Evolutionary conservation across 345 rosid genomes (phyloP).

Genomic region (Ceriops decandra): DNA sequence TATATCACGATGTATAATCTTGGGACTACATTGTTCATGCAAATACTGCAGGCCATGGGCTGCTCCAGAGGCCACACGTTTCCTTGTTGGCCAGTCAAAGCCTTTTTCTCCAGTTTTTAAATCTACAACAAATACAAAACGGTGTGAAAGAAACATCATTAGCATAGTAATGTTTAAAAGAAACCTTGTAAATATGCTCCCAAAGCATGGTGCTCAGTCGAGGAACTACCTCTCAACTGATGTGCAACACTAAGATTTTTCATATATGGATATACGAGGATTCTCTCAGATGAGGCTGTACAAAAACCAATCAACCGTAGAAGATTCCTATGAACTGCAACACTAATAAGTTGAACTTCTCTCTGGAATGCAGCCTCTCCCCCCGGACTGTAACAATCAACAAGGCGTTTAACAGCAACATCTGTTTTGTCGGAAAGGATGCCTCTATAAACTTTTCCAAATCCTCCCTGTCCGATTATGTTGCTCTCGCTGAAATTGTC

Average conservation of each 20-base stretch:
- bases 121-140: slow-evolving; percentile 30
- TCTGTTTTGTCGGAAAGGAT: slow-evolving; percentile 68
- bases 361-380: slow-evolving; percentile 86
- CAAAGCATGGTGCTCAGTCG: background rate
- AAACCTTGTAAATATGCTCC: background rate
- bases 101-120: slow-evolving; percentile 67
- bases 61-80: slow-evolving; percentile 69
- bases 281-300: slow-evolving; percentile 67
- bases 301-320: slow-evolving; percentile 75
- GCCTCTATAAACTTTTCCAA: slow-evolving; percentile 88
- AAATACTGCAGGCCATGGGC: slow-evolving; percentile 87
- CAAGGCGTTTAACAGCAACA: slow-evolving; percentile 81
- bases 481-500: slow-evolving; percentile 73
- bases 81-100: slow-evolving; percentile 80
- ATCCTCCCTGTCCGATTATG: slow-evolving; percentile 89
- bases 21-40: slow-evolving; percentile 81
- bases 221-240: slow-evolving; percentile 62
- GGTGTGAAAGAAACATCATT: background rate
- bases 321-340: slow-evolving; percentile 82
- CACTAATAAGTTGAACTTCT: slow-evolving; percentile 79
- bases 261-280: slow-evolving; percentile 92
- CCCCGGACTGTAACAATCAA: slow-evolving; percentile 65
- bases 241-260: slow-evolving; percentile 78
- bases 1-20: slow-evolving; percentile 84
- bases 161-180: background rate